Evolutionary conservation across 345 rosid genomes (phyloP).

Genomic region (Litchi chinensis): DNA sequence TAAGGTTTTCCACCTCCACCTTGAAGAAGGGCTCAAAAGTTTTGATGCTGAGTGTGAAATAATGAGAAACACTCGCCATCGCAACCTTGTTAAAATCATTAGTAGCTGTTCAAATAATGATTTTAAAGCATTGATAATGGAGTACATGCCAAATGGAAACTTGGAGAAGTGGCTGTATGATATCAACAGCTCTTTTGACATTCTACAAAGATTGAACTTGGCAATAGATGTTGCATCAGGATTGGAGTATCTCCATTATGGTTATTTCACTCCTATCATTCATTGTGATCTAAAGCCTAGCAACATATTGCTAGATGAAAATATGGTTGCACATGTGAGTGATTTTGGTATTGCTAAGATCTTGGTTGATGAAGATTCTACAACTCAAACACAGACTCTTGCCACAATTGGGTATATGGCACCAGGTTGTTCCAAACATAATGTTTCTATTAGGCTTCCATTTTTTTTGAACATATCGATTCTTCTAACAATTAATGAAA

Average conservation of each 20-base stretch:
- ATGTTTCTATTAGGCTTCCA: neutral
- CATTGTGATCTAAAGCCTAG: slow-evolving; percentile 23
- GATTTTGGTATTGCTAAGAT: slow-evolving; percentile 27
- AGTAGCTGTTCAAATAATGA: slow-evolving; percentile 9
- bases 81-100: slow-evolving; percentile 21
- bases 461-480: neutral
- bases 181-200: neutral
- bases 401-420: slow-evolving; percentile 27
- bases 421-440: neutral
- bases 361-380: neutral
- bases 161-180: slow-evolving; percentile 20
- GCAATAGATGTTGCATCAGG: slow-evolving; percentile 19
- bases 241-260: slow-evolving; percentile 22
- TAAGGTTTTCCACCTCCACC: slow-evolving; percentile 16
- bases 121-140: slow-evolving; percentile 26
- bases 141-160: slow-evolving; percentile 27
- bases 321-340: slow-evolving; percentile 21
- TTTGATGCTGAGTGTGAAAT: slow-evolving; percentile 26
- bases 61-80: slow-evolving; percentile 20
- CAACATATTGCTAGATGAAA: slow-evolving; percentile 21
- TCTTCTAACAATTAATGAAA: no score
- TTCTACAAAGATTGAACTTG: slow-evolving; percentile 14
- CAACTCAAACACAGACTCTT: slow-evolving; percentile 13
- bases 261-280: neutral
- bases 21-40: slow-evolving; percentile 18